Conservation (phyloP, 2,329 filamentous ascomycete species). For the Davidsoniella neocaledoniae region DNA sequence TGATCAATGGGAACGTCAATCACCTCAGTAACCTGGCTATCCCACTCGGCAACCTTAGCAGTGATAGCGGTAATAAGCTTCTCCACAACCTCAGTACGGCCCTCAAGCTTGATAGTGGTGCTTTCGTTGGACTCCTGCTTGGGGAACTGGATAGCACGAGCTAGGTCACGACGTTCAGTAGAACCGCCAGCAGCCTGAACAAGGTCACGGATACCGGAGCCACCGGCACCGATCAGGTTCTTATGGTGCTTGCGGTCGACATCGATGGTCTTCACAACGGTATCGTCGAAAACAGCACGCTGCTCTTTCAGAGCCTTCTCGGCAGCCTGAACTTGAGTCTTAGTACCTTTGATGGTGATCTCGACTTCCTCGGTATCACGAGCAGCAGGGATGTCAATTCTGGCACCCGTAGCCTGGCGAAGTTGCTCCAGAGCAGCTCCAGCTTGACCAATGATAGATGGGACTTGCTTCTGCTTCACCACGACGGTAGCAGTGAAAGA, state of each 20-base stretch:
- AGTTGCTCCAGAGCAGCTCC: constrained; percentile 84
- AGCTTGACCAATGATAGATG: constrained; percentile 82
- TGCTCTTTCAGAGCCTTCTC: constrained; percentile 83
- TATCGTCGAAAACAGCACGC: constrained; percentile 74
- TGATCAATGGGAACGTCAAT: constrained; percentile 78
- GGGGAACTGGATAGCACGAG: constrained; percentile 87
- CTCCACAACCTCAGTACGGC: constrained; percentile 66
- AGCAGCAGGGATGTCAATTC: constrained; percentile 78
- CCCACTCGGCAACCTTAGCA: constrained; percentile 64
- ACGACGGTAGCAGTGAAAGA: constrained; percentile 64
- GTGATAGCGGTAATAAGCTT: constrained; percentile 75
- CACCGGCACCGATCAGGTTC: constrained; percentile 72
- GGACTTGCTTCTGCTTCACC: constrained; percentile 80
- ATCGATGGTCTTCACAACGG: constrained; percentile 66
- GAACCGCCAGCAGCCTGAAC: constrained; percentile 79
- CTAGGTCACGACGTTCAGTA: constrained; percentile 65
- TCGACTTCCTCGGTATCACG: constrained; percentile 63
- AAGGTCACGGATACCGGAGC: constrained; percentile 72
- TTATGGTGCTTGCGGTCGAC: constrained; percentile 93
- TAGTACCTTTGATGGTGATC: constrained; percentile 83
- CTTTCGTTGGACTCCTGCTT: constrained; percentile 62
- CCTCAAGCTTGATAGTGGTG: constrained; percentile 75
- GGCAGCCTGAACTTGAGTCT: constrained; percentile 75
- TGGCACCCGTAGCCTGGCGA: constrained; percentile 66
- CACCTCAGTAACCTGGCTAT: constrained; percentile 62